phyloP scores from a whole-genome alignment of 1,284 basidiomycete genomes.

The Leucoagaricus sp. region DNA sequence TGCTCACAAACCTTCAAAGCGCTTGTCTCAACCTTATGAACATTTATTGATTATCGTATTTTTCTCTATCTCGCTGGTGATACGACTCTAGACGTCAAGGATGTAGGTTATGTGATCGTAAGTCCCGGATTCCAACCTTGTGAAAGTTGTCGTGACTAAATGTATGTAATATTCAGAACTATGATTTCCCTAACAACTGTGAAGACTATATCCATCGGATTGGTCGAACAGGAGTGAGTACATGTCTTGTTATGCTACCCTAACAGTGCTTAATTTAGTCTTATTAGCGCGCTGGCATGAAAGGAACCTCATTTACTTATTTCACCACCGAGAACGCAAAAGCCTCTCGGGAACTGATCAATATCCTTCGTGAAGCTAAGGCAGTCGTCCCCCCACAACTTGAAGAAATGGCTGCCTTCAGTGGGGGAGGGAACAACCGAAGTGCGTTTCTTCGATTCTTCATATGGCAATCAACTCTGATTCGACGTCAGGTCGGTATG shows the following conservation, averaged over 20 bases:
- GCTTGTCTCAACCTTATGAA: slow-evolving; percentile 10
- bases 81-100: slow-evolving; percentile 80
- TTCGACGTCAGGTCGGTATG: slow-evolving; percentile 52
- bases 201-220: slow-evolving; percentile 96
- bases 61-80: slow-evolving; percentile 18
- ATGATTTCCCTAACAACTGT: slow-evolving; percentile 96
- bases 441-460: slow-evolving; percentile 42
- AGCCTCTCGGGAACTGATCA: slow-evolving; percentile 88
- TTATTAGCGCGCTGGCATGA: slow-evolving; percentile 81
- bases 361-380: slow-evolving; percentile 90
- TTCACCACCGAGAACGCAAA: slow-evolving; percentile 96
- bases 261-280: slow-evolving; percentile 17
- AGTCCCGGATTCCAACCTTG: slow-evolving; percentile 34
- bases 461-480: not conserved
- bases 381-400: slow-evolving; percentile 87
- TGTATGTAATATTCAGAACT: slow-evolving; percentile 70
- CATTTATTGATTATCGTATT: slow-evolving; percentile 20
- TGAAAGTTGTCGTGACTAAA: slow-evolving; percentile 21
- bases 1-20: slow-evolving; percentile 12
- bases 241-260: not conserved
- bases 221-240: slow-evolving; percentile 80
- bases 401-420: slow-evolving; percentile 91
- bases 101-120: slow-evolving; percentile 91
- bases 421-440: slow-evolving; percentile 76
- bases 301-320: slow-evolving; percentile 93